Evolutionary conservation across 805 yeast genomes (phyloP).

Genomic region (Priceomyces castillae): DNA sequence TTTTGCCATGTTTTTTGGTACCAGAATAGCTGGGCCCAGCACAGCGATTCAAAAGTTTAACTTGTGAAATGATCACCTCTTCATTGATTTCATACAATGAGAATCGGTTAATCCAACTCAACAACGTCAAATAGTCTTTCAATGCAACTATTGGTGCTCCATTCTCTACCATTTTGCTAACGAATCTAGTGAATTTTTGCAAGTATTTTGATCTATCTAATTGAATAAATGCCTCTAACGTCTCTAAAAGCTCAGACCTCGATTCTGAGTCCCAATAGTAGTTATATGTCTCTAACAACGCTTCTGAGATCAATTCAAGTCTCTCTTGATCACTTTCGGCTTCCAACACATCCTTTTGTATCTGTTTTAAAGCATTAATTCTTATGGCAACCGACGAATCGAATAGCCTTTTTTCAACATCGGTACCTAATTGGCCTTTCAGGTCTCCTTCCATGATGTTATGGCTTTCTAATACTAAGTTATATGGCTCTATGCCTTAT

Average conservation of each 20-base stretch:
- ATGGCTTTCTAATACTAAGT: slow-evolving; percentile 16
- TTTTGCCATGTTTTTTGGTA: slow-evolving; percentile 14
- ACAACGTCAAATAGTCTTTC: slow-evolving; percentile 53
- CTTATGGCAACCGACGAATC: slow-evolving; percentile 38
- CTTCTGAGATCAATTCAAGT: slow-evolving; percentile 14
- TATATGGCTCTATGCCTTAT: too few species aligned
- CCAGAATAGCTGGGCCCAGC: slow-evolving; percentile 7
- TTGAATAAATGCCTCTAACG: slow-evolving; percentile 36
- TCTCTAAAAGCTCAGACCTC: slow-evolving; percentile 38
- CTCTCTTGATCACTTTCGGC: slow-evolving; percentile 8
- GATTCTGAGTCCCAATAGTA: slow-evolving; percentile 52
- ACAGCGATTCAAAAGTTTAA: slow-evolving; percentile 35
- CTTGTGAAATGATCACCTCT: slow-evolving; percentile 27
- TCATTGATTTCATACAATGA: slow-evolving; percentile 16
- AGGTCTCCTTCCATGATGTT: background rate
- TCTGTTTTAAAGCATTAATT: slow-evolving; percentile 29
- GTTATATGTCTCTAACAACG: slow-evolving; percentile 46
- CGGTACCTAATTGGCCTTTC: slow-evolving; percentile 16
- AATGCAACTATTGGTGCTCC: slow-evolving; percentile 42
- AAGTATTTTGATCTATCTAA: slow-evolving; percentile 28
- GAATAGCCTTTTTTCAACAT: slow-evolving; percentile 18
- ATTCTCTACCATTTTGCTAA: slow-evolving; percentile 28
- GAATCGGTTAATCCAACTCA: slow-evolving; percentile 54
- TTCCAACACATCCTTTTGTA: slow-evolving; percentile 20
- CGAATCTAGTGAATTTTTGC: slow-evolving; percentile 37